phyloP scores from a whole-genome alignment of 768 basidiomycete species.

The Serpula lacrymans region DNA sequence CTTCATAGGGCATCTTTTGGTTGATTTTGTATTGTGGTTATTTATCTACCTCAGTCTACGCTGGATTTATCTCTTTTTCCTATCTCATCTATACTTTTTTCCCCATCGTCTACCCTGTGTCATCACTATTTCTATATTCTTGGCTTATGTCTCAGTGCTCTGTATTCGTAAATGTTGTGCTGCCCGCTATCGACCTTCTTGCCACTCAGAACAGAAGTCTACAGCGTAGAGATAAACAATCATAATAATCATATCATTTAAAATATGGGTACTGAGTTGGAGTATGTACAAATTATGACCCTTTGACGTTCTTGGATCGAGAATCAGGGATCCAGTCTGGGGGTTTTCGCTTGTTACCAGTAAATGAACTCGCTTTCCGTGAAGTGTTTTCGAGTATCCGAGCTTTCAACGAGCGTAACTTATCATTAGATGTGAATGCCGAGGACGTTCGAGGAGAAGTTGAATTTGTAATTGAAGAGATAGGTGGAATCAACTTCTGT shows the following conservation, averaged over 20 bases:
- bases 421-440: constrained; percentile 17
- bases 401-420: constrained; percentile 45
- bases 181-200: constrained; percentile 51
- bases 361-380: constrained; percentile 27
- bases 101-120: constrained; percentile 23
- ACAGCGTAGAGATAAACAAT: constrained; percentile 29
- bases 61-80: constrained; percentile 38
- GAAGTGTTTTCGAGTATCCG: constrained; percentile 58
- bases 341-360: constrained; percentile 11
- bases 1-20: constrained; percentile 42
- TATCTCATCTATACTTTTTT: constrained; percentile 24
- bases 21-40: constrained; percentile 30
- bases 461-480: constrained; percentile 17
- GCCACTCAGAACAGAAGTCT: constrained; percentile 30
- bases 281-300: constrained; percentile 4
- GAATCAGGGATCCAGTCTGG: constrained; percentile 15
- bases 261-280: constrained; percentile 2
- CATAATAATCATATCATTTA: constrained; percentile 5
- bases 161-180: constrained; percentile 61
- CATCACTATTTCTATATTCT: constrained; percentile 37
- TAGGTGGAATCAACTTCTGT: constrained; percentile 37
- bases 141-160: constrained; percentile 42
- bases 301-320: constrained; percentile 1
- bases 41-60: constrained; percentile 39
- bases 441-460: constrained; percentile 19